Conservation (phyloP, 208 protist genomes). For the Porcisia hertigi region DNA sequence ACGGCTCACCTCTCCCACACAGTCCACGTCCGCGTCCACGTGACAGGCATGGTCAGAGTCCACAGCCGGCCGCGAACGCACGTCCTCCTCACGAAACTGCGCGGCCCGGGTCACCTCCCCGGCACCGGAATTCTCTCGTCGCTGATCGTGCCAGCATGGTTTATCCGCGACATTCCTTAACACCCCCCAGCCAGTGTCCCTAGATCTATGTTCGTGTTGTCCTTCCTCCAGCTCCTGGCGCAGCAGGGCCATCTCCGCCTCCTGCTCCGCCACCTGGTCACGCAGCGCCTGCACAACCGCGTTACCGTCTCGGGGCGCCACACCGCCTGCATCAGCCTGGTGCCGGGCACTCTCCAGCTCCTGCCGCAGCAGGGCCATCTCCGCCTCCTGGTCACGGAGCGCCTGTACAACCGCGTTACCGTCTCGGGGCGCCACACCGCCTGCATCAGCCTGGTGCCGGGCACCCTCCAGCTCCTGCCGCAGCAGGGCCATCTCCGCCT, state of each 20-base stretch:
- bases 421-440: neutral
- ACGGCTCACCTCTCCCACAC: slow-evolving; percentile 27
- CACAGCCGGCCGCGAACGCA: slow-evolving; percentile 27
- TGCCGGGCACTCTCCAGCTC: neutral
- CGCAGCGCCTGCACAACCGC: slow-evolving; percentile 3
- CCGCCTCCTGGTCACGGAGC: neutral
- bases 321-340: neutral
- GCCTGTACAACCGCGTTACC: neutral
- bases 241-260: neutral
- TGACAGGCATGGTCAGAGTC: slow-evolving; percentile 44
- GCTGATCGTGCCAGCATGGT: slow-evolving; percentile 16
- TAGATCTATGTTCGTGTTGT: no score
- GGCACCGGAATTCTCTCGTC: slow-evolving; percentile 13
- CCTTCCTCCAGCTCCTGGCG: neutral
- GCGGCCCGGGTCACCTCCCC: slow-evolving; percentile 37
- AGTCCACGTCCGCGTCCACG: slow-evolving; percentile 30
- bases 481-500: no score
- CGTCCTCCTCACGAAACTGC: slow-evolving; percentile 14
- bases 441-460: neutral
- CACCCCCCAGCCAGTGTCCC: neutral
- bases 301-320: neutral
- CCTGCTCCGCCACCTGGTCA: neutral
- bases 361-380: neutral
- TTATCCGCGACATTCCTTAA: slow-evolving; percentile 4
- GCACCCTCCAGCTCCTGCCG: no score